A percentile compares a stretch with the other conserved stretches of the same genome.
Evolutionary conservation across 2,329 filamentous ascomycete species (phyloP).

Genomic region (Cytospora piceicola): DNA sequence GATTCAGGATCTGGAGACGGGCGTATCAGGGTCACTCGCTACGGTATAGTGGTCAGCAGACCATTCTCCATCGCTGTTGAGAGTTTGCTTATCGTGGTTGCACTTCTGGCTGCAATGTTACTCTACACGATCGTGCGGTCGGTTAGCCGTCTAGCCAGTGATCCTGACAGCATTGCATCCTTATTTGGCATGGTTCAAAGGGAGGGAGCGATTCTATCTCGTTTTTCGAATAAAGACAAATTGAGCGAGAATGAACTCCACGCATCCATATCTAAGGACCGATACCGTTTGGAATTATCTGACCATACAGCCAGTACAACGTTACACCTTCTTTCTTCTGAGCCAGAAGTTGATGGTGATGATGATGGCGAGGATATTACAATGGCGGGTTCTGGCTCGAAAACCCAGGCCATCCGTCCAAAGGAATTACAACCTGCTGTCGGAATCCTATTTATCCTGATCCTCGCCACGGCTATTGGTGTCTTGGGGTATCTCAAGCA

Average conservation of each 20-base stretch:
- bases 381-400: background rate
- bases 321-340: background rate
- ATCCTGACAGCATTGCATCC: constrained; percentile 37
- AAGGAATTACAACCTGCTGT: constrained; percentile 10
- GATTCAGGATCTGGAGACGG: constrained; percentile 7
- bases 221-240: constrained; percentile 25
- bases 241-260: constrained; percentile 13
- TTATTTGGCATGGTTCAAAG: constrained; percentile 34
- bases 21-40: constrained; percentile 27
- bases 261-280: constrained; percentile 4
- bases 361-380: background rate
- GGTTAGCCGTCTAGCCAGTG: constrained; percentile 32
- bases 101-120: constrained; percentile 28
- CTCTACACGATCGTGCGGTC: constrained; percentile 31
- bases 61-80: constrained; percentile 39
- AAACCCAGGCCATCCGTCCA: background rate
- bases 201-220: constrained; percentile 20
- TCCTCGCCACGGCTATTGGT: constrained; percentile 20
- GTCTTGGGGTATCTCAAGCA: constrained; percentile 30
- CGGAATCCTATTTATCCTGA: constrained; percentile 7
- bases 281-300: background rate
- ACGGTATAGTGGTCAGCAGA: constrained; percentile 42
- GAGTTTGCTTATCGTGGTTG: constrained; percentile 34
- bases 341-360: background rate
- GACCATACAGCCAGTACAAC: background rate